phyloP scores from a whole-genome alignment of 352 stramenopile genomes.

The Globisporangium irregulare region DNA sequence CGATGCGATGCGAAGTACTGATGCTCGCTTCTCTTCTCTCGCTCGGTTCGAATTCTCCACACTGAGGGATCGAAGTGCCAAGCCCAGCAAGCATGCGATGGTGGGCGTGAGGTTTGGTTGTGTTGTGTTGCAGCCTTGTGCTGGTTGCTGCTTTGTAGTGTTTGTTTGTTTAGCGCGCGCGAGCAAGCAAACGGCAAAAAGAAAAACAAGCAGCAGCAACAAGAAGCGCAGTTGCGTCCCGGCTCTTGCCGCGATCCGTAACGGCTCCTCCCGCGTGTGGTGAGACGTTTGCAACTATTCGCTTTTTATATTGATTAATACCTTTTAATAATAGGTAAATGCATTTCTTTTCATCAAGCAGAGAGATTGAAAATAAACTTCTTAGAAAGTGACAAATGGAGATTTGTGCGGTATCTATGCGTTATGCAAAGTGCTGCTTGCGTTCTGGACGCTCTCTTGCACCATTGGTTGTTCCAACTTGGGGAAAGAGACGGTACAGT shows the following conservation, averaged over 20 bases:
- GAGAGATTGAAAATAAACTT: not conserved
- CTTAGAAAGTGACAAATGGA: not conserved
- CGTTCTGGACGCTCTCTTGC: not conserved
- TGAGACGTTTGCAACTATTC: not conserved
- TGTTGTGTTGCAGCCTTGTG: not conserved
- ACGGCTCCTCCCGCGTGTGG: not conserved
- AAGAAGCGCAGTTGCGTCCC: not conserved
- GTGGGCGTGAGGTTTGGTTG: not conserved
- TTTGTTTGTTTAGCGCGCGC: too few relatives aligned
- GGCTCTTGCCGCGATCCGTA: not conserved
- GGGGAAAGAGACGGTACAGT: not conserved
- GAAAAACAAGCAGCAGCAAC: not conserved
- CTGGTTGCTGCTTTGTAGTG: not conserved
- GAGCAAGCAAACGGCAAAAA: conserved; percentile 1
- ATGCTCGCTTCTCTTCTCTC: conserved; percentile 1
- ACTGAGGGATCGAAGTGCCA: not conserved
- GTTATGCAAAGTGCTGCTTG: not conserved
- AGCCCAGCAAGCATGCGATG: not conserved
- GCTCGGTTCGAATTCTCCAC: conserved; percentile 5
- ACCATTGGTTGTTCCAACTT: not conserved
- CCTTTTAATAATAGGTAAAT: too few relatives aligned
- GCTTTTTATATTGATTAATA: not conserved
- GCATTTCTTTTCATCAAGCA: too few relatives aligned
- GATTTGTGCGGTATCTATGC: not conserved
- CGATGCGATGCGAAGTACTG: not conserved